Conservation (phyloP, 306 rosid species). For the Quercus engelmannii region DNA sequence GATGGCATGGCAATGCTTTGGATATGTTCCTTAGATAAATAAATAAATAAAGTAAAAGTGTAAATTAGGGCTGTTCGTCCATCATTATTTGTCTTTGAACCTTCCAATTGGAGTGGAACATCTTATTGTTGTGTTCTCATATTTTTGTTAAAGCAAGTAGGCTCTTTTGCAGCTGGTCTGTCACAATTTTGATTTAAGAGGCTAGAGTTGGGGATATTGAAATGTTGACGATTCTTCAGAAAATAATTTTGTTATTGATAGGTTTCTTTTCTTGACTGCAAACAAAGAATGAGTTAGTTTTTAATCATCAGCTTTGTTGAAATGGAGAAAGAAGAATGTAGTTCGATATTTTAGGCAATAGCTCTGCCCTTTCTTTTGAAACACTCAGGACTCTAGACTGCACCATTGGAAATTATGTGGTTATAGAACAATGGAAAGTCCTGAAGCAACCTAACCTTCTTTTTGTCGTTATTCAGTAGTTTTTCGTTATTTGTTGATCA, state of each 20-base stretch:
- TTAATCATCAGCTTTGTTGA: neutral
- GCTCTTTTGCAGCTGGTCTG: no score
- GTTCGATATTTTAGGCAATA: neutral
- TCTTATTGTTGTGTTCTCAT: no score
- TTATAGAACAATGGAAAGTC: neutral
- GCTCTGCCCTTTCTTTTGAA: neutral
- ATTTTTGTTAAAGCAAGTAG: no score
- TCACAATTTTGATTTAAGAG: no score
- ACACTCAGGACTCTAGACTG: neutral
- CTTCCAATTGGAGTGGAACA: neutral
- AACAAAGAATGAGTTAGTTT: neutral
- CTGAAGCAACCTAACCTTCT: neutral
- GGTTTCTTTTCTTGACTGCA: no score
- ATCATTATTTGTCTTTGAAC: neutral
- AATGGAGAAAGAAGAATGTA: neutral
- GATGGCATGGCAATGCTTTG: no score
- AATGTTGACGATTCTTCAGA: no score
- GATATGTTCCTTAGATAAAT: neutral
- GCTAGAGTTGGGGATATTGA: no score
- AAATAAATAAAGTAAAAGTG: neutral
- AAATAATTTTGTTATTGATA: no score
- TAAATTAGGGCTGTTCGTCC: neutral
- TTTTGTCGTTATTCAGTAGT: neutral
- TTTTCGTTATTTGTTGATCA: neutral
- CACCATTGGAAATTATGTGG: neutral